phyloP scores from a whole-genome alignment of 2,329 filamentous ascomycete genomes.

The Claviceps paspali region DNA sequence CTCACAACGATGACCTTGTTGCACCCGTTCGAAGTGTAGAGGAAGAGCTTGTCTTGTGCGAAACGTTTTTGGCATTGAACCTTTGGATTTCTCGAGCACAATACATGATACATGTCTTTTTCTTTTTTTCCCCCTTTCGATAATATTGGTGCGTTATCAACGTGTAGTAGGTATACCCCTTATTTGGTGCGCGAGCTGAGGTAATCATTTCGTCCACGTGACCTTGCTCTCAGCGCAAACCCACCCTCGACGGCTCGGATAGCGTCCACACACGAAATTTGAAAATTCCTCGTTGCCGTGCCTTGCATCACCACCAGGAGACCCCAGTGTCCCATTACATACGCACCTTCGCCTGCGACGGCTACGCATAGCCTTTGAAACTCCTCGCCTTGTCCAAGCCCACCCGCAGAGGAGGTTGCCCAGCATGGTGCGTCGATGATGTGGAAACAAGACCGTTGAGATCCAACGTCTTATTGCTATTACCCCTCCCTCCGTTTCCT shows the following conservation, averaged over 20 bases:
- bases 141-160: too few relatives aligned
- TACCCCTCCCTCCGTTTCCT: slow-evolving; percentile 9
- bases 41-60: too few relatives aligned
- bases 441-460: slow-evolving; percentile 7
- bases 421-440: slow-evolving; percentile 29
- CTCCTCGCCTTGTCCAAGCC: slow-evolving; percentile 21
- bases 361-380: slow-evolving; percentile 21
- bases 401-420: slow-evolving; percentile 34
- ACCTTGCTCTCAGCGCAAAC: slow-evolving; percentile 17
- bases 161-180: too few relatives aligned
- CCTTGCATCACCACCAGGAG: slow-evolving; percentile 24
- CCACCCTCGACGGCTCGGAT: slow-evolving; percentile 27
- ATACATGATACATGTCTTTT: too few relatives aligned
- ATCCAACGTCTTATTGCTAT: slow-evolving; percentile 14
- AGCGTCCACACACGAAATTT: slow-evolving; percentile 31
- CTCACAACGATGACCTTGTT: too few relatives aligned
- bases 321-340: slow-evolving; percentile 21
- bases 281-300: slow-evolving; percentile 24
- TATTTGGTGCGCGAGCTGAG: slow-evolving; percentile 9
- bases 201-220: slow-evolving; percentile 19
- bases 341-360: slow-evolving; percentile 23
- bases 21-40: too few relatives aligned
- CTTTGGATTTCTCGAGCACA: too few relatives aligned
- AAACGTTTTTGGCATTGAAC: too few relatives aligned
- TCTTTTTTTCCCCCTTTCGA: too few relatives aligned